Conservation (phyloP, 2,329 filamentous ascomycete genomes). For the Hypoxylon sp. region DNA sequence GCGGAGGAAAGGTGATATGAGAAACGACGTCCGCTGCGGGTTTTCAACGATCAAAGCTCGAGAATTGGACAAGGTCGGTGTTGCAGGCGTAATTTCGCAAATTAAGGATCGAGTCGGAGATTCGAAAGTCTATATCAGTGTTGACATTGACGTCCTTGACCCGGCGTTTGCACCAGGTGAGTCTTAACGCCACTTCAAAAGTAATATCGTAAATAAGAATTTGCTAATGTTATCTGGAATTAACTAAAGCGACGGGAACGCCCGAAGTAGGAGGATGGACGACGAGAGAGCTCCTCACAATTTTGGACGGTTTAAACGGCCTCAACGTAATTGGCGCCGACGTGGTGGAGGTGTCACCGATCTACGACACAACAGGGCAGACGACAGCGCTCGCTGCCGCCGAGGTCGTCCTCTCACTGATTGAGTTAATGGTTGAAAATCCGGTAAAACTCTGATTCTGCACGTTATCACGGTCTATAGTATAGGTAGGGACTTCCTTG, state of each 20-base stretch:
- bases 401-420: slow-evolving; percentile 79
- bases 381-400: slow-evolving; percentile 80
- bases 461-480: background rate
- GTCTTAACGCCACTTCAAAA: slow-evolving; percentile 22
- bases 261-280: slow-evolving; percentile 87
- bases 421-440: slow-evolving; percentile 73
- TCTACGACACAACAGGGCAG: slow-evolving; percentile 81
- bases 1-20: slow-evolving; percentile 65
- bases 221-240: slow-evolving; percentile 8
- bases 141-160: slow-evolving; percentile 87
- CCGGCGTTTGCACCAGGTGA: slow-evolving; percentile 74
- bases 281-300: slow-evolving; percentile 80
- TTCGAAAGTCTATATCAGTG: slow-evolving; percentile 75
- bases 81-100: slow-evolving; percentile 72
- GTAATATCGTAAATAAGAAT: background rate
- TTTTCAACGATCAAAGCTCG: slow-evolving; percentile 71
- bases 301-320: slow-evolving; percentile 78
- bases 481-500: background rate
- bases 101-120: slow-evolving; percentile 71
- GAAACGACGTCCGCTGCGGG: slow-evolving; percentile 71
- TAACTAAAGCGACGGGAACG: slow-evolving; percentile 74
- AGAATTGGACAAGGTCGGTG: slow-evolving; percentile 80
- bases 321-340: slow-evolving; percentile 83
- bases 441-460: slow-evolving; percentile 46
- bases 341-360: slow-evolving; percentile 84